Percentiles rank a stretch among this genome's conserved stretches.
Evolutionary conservation across 1,284 basidiomycete species (phyloP).

Genomic region (Puccinia coronata): DNA sequence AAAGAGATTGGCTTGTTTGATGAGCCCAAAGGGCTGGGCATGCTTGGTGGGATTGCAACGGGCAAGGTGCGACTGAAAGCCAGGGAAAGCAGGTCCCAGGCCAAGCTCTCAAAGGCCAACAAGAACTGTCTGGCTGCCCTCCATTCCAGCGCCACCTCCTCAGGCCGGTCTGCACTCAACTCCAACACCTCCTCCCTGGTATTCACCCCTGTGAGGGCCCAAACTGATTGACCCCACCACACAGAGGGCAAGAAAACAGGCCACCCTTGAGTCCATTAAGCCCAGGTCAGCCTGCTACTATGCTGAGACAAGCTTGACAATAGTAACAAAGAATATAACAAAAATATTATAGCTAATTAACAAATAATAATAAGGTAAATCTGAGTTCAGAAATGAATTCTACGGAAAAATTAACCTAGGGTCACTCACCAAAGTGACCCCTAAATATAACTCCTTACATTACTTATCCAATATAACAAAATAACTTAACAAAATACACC

Average conservation of each 20-base stretch:
- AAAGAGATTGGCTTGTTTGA: conserved; percentile 95
- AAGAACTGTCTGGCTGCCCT: conserved; percentile 69
- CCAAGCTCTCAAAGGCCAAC: conserved; percentile 94
- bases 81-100: conserved; percentile 87
- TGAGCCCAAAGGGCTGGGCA: conserved; percentile 92
- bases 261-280: conserved; percentile 78
- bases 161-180: conserved; percentile 53
- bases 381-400: no score
- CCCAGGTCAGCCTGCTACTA: no score
- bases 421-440: no score
- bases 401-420: no score
- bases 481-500: no score
- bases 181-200: conserved; percentile 42
- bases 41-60: conserved; percentile 77
- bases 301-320: no score
- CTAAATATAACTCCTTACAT: no score
- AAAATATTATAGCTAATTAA: no score
- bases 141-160: conserved; percentile 63
- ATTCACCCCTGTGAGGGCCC: conserved; percentile 61
- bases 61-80: conserved; percentile 83
- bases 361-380: no score
- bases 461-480: no score
- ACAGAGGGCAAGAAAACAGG: conserved; percentile 64
- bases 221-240: conserved; percentile 78
- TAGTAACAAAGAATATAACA: no score